Percentiles rank a stretch among this genome's conserved stretches.
Evolutionary conservation across 345 rosid genomes (phyloP).

Genomic region (Camelina neglecta): DNA sequence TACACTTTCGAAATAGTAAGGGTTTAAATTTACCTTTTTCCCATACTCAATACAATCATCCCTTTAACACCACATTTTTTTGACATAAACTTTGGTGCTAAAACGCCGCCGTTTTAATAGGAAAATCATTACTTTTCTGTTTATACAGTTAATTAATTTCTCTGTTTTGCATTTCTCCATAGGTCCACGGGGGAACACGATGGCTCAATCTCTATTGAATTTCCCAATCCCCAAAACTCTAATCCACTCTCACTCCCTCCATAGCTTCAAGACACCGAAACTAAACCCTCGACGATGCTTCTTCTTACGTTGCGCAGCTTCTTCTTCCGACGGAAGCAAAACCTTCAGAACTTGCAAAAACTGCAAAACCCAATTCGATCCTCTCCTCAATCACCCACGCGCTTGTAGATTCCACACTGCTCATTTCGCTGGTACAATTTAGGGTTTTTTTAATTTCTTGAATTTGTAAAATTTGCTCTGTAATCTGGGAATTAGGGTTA

Average conservation of each 20-base stretch:
- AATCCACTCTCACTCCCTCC: not conserved
- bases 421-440: constrained; percentile 81
- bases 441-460: not conserved
- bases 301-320: constrained; percentile 30
- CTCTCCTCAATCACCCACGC: constrained; percentile 68
- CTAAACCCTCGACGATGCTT: not conserved
- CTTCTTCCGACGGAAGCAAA: constrained; percentile 17
- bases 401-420: constrained; percentile 91
- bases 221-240: constrained; percentile 13
- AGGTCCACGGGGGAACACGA: not conserved
- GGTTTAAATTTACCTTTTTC: no score
- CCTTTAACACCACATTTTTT: no score
- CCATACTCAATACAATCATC: no score
- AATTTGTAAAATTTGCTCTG: not conserved
- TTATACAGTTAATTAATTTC: not conserved
- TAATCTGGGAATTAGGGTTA: not conserved
- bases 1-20: no score
- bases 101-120: not conserved
- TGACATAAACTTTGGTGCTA: not conserved
- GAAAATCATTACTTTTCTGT: no score
- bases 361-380: constrained; percentile 93
- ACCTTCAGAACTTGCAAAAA: constrained; percentile 77
- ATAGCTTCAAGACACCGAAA: not conserved
- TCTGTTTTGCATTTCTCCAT: constrained; percentile 6
- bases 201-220: constrained; percentile 26